phyloP scores from a whole-genome alignment of 495 filamentous ascomycete genomes.

The Evansstolkia leycettana region DNA sequence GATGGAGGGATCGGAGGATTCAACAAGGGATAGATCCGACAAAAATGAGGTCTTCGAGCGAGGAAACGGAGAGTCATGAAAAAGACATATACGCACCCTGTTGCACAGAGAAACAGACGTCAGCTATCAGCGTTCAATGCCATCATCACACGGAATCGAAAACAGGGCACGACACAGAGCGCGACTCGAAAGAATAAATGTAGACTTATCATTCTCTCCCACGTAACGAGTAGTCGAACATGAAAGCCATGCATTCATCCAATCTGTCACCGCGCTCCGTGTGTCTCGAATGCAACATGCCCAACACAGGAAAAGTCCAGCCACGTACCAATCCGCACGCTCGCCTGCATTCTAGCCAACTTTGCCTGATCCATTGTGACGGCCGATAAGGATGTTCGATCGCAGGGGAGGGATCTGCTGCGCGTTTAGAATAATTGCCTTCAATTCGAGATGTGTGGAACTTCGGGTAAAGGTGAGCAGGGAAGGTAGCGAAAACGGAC shows the following conservation, averaged over 20 bases:
- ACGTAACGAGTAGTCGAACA: not conserved
- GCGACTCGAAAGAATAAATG: too few species aligned
- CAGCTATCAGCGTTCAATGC: slow-evolving; percentile 3
- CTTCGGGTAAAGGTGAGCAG: not conserved
- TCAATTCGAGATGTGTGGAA: not conserved
- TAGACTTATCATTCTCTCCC: not conserved
- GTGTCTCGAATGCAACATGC: too few species aligned
- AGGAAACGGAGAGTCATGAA: not conserved
- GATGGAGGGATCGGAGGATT: too few species aligned
- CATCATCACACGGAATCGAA: too few species aligned
- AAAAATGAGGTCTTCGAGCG: not conserved
- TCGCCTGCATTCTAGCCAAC: slow-evolving; percentile 44
- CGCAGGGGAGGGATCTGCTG: not conserved
- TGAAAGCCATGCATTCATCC: not conserved
- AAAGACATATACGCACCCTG: slow-evolving; percentile 12
- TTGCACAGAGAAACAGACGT: not conserved
- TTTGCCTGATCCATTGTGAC: slow-evolving; percentile 45
- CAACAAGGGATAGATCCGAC: too few species aligned
- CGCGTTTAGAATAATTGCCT: not conserved
- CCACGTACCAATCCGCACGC: slow-evolving; percentile 43
- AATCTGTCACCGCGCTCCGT: not conserved
- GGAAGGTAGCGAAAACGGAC: too few species aligned
- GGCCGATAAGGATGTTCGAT: slow-evolving; percentile 2
- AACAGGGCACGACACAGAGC: too few species aligned
- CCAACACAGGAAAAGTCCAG: not conserved